Conservation (phyloP, 441 rosid genomes). For the Syzygium malaccense region DNA sequence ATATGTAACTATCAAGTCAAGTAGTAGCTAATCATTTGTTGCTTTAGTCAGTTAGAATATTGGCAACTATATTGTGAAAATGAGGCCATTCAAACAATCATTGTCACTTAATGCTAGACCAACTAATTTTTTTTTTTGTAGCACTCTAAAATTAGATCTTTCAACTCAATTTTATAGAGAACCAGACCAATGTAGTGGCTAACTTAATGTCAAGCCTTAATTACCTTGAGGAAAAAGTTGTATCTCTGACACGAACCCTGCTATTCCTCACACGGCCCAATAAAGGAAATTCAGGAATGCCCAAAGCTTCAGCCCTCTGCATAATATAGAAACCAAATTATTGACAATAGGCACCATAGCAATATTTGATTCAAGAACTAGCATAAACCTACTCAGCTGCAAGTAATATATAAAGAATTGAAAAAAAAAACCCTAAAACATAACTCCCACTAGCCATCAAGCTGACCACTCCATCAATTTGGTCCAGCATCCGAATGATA, state of each 20-base stretch:
- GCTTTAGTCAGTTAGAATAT: background rate
- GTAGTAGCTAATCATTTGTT: background rate
- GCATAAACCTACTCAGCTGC: background rate
- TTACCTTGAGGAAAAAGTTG: conserved; percentile 96
- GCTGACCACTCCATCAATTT: background rate
- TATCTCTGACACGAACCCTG: conserved; percentile 80
- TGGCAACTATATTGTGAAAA: background rate
- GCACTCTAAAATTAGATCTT: background rate
- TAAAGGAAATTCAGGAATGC: conserved; percentile 81
- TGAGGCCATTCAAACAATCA: background rate
- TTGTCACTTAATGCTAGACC: background rate
- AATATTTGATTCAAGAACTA: background rate
- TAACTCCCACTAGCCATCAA: background rate
- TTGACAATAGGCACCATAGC: background rate
- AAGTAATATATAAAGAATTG: background rate
- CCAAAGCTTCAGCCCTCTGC: conserved; percentile 86
- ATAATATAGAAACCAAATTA: conserved; percentile 13
- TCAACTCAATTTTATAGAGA: background rate
- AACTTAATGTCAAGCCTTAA: background rate
- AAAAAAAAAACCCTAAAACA: background rate
- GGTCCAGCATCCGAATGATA: background rate
- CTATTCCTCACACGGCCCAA: conserved; percentile 90
- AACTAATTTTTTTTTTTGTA: background rate
- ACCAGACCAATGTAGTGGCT: background rate
- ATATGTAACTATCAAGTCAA: background rate